A percentile compares a stretch with the other conserved stretches of the same genome.
These are phyloP conservation scores for Chamaecyparis obtusa DNA, from an alignment of 75 land plant species.

Conservation along the genomic window DNA sequence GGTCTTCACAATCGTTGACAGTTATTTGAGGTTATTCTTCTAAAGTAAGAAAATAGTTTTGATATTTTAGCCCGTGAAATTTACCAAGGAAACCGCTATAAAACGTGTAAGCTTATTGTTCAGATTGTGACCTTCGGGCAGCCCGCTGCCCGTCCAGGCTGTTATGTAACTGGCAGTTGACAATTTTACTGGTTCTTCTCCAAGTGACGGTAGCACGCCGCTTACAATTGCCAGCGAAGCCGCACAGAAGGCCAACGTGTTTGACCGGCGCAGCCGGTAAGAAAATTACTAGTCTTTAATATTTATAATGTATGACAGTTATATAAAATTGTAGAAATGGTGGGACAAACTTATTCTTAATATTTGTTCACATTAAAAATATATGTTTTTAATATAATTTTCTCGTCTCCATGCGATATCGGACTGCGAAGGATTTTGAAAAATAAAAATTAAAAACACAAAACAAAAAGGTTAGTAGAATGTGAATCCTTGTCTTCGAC, in stretches of 20 bases:
- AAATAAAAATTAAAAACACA: neutral
- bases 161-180: neutral
- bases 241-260: neutral
- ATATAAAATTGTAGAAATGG: neutral
- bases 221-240: neutral
- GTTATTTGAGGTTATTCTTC: no score
- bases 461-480: neutral
- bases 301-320: neutral
- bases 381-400: neutral
- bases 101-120: no score
- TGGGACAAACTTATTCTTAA: neutral
- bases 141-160: conserved; percentile 3
- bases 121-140: neutral
- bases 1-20: no score
- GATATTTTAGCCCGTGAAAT: no score
- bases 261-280: neutral
- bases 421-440: neutral
- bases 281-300: neutral
- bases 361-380: no score
- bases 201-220: neutral
- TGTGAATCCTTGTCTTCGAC: neutral
- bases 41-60: no score
- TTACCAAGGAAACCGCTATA: no score
- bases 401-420: neutral
- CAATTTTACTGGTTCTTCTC: neutral